phyloP scores from a whole-genome alignment of 768 basidiomycete genomes.

The Gloeopeniophorella convolvens region DNA sequence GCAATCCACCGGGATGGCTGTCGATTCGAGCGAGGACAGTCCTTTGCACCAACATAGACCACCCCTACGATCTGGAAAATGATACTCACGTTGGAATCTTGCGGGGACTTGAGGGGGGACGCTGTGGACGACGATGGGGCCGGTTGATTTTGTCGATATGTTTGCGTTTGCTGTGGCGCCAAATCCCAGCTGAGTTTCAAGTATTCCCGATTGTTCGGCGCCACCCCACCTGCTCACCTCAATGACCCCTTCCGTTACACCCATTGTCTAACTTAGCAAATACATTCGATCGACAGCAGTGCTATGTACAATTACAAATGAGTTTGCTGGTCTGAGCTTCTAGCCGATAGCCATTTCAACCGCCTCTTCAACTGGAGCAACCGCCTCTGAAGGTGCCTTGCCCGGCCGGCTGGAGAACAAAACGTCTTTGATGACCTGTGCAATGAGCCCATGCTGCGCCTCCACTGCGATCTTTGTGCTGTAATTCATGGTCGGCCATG shows the following conservation, averaged over 20 bases:
- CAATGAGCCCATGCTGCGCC: conserved; percentile 88
- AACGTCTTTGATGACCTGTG: conserved; percentile 89
- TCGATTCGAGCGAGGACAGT: background rate
- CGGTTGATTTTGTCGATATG: background rate
- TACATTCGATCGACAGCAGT: too few species aligned
- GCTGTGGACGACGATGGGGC: conserved; percentile 25
- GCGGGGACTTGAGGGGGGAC: conserved; percentile 22
- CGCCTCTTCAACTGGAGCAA: conserved; percentile 9
- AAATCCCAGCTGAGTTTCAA: conserved; percentile 2
- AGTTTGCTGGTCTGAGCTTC: background rate
- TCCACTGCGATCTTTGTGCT: conserved; percentile 88
- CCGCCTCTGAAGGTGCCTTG: conserved; percentile 8
- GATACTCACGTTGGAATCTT: conserved; percentile 27
- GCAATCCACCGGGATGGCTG: conserved; percentile 5
- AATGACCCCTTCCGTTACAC: too few species aligned
- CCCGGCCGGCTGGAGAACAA: conserved; percentile 63
- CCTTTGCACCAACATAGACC: too few species aligned
- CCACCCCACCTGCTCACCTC: too few species aligned
- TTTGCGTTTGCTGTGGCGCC: conserved; percentile 17
- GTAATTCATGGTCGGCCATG: background rate
- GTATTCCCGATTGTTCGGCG: too few species aligned
- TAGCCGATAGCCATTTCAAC: conserved; percentile 16
- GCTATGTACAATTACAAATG: conserved; percentile 3
- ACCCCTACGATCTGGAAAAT: background rate
- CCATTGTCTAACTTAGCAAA: too few species aligned